Evolutionary conservation across 345 rosid species (phyloP).

Genomic region (Dipteronia dyeriana): DNA sequence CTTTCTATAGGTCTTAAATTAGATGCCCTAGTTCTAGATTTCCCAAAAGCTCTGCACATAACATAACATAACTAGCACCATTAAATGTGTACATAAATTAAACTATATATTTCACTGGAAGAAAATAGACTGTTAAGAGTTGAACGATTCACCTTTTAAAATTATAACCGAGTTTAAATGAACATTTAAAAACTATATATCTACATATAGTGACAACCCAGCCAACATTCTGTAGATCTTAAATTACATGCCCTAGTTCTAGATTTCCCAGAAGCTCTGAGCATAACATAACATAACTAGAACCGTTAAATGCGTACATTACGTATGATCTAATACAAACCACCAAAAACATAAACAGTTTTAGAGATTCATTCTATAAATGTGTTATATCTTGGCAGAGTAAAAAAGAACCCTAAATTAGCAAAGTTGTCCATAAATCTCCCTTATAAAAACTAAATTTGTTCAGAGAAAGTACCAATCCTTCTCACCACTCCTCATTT

Average conservation of each 20-base stretch:
- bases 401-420: not conserved
- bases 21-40: not conserved
- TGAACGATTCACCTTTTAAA: too few relatives aligned
- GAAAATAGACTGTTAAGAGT: not conserved
- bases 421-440: not conserved
- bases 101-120: not conserved
- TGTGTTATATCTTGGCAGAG: too few relatives aligned
- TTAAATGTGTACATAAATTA: not conserved
- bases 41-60: not conserved
- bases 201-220: not conserved
- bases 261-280: not conserved
- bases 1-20: not conserved
- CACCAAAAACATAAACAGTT: not conserved
- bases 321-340: not conserved
- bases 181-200: not conserved
- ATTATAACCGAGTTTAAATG: too few relatives aligned
- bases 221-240: not conserved
- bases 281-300: not conserved
- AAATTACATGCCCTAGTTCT: not conserved
- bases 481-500: slow-evolving; percentile 4
- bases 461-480: not conserved
- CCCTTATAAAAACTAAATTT: not conserved
- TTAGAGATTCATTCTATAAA: not conserved
- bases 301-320: not conserved
- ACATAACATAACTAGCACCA: not conserved